phyloP scores from a whole-genome alignment of 2,329 filamentous ascomycete species.

The Xylariaceae sp. region DNA sequence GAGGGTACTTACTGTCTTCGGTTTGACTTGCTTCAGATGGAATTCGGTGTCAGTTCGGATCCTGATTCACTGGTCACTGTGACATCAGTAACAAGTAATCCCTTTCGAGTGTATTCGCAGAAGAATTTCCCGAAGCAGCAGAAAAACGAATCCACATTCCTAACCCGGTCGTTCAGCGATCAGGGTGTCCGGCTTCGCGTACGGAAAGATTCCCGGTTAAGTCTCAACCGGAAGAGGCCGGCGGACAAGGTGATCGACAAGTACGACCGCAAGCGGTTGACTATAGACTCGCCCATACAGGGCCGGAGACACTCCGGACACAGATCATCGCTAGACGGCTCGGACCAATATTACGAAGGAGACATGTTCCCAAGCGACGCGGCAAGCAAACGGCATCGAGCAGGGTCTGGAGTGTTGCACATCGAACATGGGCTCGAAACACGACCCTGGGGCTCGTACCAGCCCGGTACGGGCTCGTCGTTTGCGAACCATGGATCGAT shows the following conservation, averaged over 20 bases:
- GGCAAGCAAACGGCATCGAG: constrained; percentile 26
- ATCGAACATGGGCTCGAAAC: constrained; percentile 28
- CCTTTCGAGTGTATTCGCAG: constrained; percentile 64
- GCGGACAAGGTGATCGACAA: constrained; percentile 31
- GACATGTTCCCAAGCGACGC: constrained; percentile 27
- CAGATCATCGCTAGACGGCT: constrained; percentile 24
- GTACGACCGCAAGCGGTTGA: constrained; percentile 22
- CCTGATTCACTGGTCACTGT: constrained; percentile 27
- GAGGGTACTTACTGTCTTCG: constrained; percentile 69
- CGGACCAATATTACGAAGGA: constrained; percentile 27
- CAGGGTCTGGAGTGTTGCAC: constrained; percentile 26
- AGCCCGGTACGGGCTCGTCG: constrained; percentile 18
- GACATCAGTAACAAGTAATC: constrained; percentile 40
- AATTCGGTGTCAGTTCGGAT: constrained; percentile 26
- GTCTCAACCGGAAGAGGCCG: constrained; percentile 44
- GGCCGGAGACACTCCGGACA: constrained; percentile 21
- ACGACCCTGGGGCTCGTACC: constrained; percentile 27
- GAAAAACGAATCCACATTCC: constrained; percentile 63
- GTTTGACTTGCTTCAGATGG: constrained; percentile 75
- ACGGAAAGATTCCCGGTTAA: constrained; percentile 71
- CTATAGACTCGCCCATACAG: constrained; percentile 16
- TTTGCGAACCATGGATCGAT: constrained; percentile 24
- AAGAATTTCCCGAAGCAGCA: constrained; percentile 73
- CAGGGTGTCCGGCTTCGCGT: constrained; percentile 80
- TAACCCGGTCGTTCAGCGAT: constrained; percentile 79